Evolutionary conservation across 2,329 filamentous ascomycete genomes (phyloP).

Genomic region (Penicillium sp.): DNA sequence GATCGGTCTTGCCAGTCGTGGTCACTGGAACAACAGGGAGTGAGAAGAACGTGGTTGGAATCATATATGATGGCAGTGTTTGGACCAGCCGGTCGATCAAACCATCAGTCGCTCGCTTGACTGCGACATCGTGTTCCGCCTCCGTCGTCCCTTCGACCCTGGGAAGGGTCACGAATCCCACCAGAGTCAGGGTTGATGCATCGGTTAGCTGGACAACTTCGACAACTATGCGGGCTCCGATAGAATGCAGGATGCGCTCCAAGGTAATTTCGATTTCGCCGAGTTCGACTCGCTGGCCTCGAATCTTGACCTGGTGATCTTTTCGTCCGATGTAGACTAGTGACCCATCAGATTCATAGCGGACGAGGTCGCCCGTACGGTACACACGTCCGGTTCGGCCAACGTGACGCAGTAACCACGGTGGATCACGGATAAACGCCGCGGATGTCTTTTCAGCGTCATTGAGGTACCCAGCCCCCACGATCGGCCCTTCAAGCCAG

Average conservation of each 20-base stretch:
- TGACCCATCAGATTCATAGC: conserved; percentile 65
- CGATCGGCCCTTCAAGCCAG: not conserved
- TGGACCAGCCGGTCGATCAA: no score
- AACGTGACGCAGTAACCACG: not conserved
- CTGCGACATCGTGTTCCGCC: no score
- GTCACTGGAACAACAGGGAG: conserved; percentile 19
- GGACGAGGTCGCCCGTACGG: conserved; percentile 18
- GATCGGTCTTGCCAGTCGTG: conserved; percentile 35
- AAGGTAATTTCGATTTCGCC: conserved; percentile 10
- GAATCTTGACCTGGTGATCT: conserved; percentile 55
- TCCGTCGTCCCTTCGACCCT: no score
- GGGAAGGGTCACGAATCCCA: no score
- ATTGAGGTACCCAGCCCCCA: not conserved
- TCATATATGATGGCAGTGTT: conserved; percentile 24
- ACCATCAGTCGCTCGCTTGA: no score
- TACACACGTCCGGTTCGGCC: conserved; percentile 1
- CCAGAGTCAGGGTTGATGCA: no score
- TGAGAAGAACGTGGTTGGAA: conserved; percentile 20
- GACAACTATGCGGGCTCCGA: no score
- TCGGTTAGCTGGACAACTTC: no score
- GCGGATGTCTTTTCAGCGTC: not conserved
- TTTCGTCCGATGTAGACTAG: conserved; percentile 65
- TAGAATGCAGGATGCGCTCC: no score
- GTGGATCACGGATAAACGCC: not conserved
- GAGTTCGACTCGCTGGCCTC: conserved; percentile 70